Base-by-base conservation (phyloP, 257 asterid genomes). In the Solanum tacnaense region DNA sequence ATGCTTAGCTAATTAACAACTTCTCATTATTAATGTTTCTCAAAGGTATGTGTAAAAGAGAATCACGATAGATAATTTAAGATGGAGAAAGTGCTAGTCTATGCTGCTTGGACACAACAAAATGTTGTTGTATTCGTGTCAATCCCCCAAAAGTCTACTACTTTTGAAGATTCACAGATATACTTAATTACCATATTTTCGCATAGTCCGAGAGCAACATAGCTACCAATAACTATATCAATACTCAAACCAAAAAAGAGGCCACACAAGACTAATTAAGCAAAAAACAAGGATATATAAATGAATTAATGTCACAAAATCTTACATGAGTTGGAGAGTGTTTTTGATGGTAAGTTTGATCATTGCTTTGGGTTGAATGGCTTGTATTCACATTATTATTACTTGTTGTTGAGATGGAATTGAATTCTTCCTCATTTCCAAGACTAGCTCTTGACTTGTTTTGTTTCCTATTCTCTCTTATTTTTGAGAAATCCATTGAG, bases 401-500 rank as follows among this genome's bases (percentile, higher is more conserved):
- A 86, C 87, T 89, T 5, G 93, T 87, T 39, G 90, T 88, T 5
- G 96, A 90, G 58, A 95, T 89, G 74, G 98, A 76, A 49, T 90
- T 88, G 87, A 96, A 92, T 85, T 96, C 98, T 39, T 93, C 96
- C 85, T 96, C 99, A 27, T 94, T 96, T 27, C 99, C 99, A 23
- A 96, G 92, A 91, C 98, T 96, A 20, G 98, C 98, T 83, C 98
- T 92, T n/a, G 98, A 96, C 4, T 96, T 96, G 94, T 95, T 96
- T 83, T 95, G 96, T 88, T 95, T 95, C 88, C 98, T 92, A 94
- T 90, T 95, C 84, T 95, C 98, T 90, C 98, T 87, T 85, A 96
- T 95, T 90, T 96, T 96, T 1, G 98, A 89, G 88, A 96, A 96
- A 88, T 96, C 98, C 98, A 96, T 83, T 0, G 98, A 96, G 88